Evolutionary conservation across 2,329 filamentous ascomycete species (phyloP).

Genomic region (Basipetospora chlamydospora): DNA sequence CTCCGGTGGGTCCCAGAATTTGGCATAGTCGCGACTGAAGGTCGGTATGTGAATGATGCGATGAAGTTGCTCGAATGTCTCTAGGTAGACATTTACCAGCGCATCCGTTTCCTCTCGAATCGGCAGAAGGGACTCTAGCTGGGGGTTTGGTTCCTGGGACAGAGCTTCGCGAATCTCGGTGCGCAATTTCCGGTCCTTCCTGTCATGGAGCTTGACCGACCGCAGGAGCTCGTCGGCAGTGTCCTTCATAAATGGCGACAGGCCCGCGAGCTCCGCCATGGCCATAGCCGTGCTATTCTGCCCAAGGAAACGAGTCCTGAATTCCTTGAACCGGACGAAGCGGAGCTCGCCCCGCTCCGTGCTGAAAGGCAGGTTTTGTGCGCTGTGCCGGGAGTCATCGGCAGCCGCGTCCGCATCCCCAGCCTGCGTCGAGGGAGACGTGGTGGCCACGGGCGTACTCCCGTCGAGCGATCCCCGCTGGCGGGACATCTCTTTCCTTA

Average conservation of each 20-base stretch:
- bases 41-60: conserved; percentile 45
- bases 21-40: conserved; percentile 39
- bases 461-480: conserved; percentile 30
- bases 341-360: conserved; percentile 37
- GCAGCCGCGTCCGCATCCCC: conserved; percentile 23
- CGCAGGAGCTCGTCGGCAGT: conserved; percentile 47
- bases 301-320: conserved; percentile 45
- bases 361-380: conserved; percentile 11
- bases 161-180: conserved; percentile 35
- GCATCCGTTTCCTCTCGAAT: conserved; percentile 32
- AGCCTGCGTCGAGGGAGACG: conserved; percentile 30
- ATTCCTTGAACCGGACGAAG: conserved; percentile 44
- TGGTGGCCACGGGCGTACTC: conserved; percentile 31
- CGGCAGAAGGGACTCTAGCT: conserved; percentile 36
- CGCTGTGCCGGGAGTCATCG: conserved; percentile 10
- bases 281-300: conserved; percentile 47
- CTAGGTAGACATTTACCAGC: conserved; percentile 33
- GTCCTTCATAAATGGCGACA: conserved; percentile 47
- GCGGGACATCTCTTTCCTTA: conserved; percentile 35
- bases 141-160: conserved; percentile 30
- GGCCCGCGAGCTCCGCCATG: conserved; percentile 41
- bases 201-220: conserved; percentile 38
- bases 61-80: conserved; percentile 40
- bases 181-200: conserved; percentile 37
- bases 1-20: conserved; percentile 35